Conservation (phyloP, 192 early-diverging fungal species). For the Coemansia sp. region DNA sequence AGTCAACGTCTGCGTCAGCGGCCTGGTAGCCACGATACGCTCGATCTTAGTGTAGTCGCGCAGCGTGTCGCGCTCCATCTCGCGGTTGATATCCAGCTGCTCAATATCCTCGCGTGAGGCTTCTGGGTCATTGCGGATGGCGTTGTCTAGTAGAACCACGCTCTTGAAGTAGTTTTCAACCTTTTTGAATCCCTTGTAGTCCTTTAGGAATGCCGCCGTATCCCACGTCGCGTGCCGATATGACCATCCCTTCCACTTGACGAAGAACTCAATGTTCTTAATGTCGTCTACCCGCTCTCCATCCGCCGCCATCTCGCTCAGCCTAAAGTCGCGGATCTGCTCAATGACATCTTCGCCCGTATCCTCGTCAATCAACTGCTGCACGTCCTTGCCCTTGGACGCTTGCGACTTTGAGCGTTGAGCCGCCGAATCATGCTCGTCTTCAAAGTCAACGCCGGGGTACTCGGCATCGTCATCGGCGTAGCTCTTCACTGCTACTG, state of each 20-base stretch:
- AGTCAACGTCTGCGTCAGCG: constrained; percentile 18
- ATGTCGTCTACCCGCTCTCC: constrained; percentile 35
- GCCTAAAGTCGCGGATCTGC: constrained; percentile 54
- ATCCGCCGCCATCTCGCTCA: constrained; percentile 20
- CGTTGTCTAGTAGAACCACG: constrained; percentile 62
- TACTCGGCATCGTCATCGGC: constrained; percentile 52
- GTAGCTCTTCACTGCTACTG: constrained; percentile 44
- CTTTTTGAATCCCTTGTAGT: constrained; percentile 85
- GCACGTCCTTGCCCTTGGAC: constrained; percentile 25
- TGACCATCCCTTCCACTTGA: constrained; percentile 94
- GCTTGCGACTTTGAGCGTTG: constrained; percentile 17
- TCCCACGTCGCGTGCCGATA: constrained; percentile 95
- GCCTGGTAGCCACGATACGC: constrained; percentile 77
- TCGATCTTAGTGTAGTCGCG: constrained; percentile 88
- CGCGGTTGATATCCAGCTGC: constrained; percentile 79
- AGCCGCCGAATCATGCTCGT: constrained; percentile 29
- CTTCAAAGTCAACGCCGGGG: constrained; percentile 47
- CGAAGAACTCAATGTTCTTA: constrained; percentile 73
- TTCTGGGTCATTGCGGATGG: constrained; percentile 63
- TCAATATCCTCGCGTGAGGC: constrained; percentile 88
- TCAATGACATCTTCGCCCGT: constrained; percentile 49
- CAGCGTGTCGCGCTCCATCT: constrained; percentile 77
- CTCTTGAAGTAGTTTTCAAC: constrained; percentile 82
- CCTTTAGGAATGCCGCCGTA: constrained; percentile 61
- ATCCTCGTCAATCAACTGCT: constrained; percentile 49